Conservation (phyloP, 2,329 filamentous ascomycete species). For the Xylaria sp. region DNA sequence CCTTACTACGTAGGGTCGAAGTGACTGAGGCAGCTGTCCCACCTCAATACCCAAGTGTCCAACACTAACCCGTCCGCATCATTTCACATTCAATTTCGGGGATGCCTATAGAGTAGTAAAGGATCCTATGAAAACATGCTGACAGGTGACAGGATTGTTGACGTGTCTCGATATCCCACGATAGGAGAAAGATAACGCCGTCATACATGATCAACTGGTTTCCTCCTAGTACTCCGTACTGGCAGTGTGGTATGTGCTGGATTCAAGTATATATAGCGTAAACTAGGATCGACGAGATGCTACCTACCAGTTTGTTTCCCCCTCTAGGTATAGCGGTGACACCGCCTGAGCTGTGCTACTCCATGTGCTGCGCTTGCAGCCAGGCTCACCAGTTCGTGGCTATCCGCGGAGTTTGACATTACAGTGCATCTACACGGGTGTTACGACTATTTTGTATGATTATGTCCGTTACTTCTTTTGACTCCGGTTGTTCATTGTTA, state of each 20-base stretch:
- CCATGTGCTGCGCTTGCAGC: not conserved
- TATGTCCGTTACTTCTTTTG: not conserved
- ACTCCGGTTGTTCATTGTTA: not conserved
- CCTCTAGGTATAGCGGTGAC: constrained; percentile 1
- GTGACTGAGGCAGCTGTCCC: constrained; percentile 6
- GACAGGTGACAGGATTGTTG: constrained; percentile 22
- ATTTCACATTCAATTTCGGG: constrained; percentile 14
- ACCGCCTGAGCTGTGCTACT: constrained; percentile 6
- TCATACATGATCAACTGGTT: constrained; percentile 8
- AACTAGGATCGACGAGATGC: not conserved
- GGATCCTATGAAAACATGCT: constrained; percentile 5
- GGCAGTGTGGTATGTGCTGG: not conserved
- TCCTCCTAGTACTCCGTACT: not conserved
- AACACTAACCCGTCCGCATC: not conserved
- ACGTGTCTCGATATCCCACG: constrained; percentile 22
- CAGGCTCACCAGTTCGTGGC: too few relatives aligned
- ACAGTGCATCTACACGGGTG: too few relatives aligned
- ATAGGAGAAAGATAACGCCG: constrained; percentile 18
- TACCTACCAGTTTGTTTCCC: not conserved
- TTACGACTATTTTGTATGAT: too few relatives aligned
- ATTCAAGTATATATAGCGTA: not conserved
- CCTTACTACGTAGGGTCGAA: not conserved
- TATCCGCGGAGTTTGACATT: too few relatives aligned
- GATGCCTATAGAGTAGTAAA: not conserved
- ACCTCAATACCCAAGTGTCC: constrained; percentile 3